Evolutionary conservation across 1,284 basidiomycete species (phyloP).

Genomic region (Farysia itapuensis): DNA sequence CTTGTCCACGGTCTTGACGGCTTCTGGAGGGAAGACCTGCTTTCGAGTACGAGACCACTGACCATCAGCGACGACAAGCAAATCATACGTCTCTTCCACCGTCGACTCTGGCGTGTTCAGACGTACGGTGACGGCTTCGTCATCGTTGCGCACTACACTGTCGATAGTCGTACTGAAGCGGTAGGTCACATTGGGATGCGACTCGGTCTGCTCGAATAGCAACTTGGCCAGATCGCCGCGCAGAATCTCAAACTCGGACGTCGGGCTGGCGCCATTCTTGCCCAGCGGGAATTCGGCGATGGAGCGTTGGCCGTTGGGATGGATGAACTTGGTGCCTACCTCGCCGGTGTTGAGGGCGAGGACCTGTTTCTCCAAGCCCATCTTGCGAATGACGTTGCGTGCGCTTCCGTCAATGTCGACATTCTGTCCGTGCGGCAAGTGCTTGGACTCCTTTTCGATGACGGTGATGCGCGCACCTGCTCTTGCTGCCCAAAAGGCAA

Average conservation of each 20-base stretch:
- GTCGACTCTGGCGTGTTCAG: constrained; percentile 12
- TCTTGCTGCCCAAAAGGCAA: constrained; percentile 52
- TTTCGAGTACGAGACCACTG: constrained; percentile 33
- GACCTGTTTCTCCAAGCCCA: constrained; percentile 51
- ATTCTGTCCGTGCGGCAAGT: constrained; percentile 57
- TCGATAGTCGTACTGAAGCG: constrained; percentile 18
- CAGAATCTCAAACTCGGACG: constrained; percentile 35
- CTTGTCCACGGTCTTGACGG: constrained; percentile 6
- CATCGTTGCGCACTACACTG: constrained; percentile 14
- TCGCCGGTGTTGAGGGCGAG: constrained; percentile 50
- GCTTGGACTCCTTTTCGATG: constrained; percentile 51
- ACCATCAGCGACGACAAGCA: constrained; percentile 41
- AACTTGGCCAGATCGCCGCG: constrained; percentile 35
- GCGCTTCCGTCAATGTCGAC: constrained; percentile 56
- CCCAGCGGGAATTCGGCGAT: constrained; percentile 42
- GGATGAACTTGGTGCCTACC: constrained; percentile 50
- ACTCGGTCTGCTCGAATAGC: constrained; percentile 14
- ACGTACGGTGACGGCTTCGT: constrained; percentile 9
- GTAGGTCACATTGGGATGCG: constrained; percentile 12
- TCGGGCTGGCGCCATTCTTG: constrained; percentile 6
- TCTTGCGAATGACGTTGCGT: constrained; percentile 49
- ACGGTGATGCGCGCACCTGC: constrained; percentile 54
- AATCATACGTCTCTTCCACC: constrained; percentile 21
- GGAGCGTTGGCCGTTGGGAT: constrained; percentile 20
- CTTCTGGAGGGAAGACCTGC: constrained; percentile 14